Evolutionary conservation across 2,329 filamentous ascomycete genomes (phyloP), one percentile per base, ranked within the genome.

Genomic region (Penicillium sp.): DNA sequence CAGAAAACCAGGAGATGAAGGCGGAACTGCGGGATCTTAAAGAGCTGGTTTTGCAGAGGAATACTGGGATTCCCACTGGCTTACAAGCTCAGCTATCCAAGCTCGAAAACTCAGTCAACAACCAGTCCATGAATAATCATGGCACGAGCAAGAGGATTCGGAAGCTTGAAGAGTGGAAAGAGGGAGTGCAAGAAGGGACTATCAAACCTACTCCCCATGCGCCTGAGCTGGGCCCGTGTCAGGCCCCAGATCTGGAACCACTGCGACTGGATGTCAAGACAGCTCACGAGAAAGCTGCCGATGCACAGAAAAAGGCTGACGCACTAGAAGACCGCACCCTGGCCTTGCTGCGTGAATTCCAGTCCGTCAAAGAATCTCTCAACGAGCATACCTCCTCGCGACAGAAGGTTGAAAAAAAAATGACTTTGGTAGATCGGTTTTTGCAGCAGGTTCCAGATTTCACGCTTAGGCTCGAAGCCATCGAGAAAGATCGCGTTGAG

Each of bases 1-100:
- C 51, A 11, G 60, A 66, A 8, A 34, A 67, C 7, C 28, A 45
- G 20, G 42, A 51, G 17, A 38, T 58, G 2, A 51, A 58, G n/a
- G 43, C 47, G 22, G 22, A 58, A 25, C 3, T 55, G 12, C 35
- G 35, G 34, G 41, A 55, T 5, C 41, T 55, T 28, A 55, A 38
- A 15, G 53, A 55, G 15, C 17, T 31, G 37, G 28, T 53, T 20
- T 4, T 43, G 38, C 37, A 43, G 42, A 39, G 15, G 22, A 35
- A 22, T 11, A 11, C 39, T 17, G 31, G 22, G 14, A 45, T 22
- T 17, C 31, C 31, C 7, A 12, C 15, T 15, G 52, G 22, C 28
- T 22, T 50, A 20, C 34, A 54, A 15, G 17, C 35, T 37, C 35
- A 43, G 15, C 34, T 59, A 2, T 34, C 25, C n/a, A 59, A 28